phyloP scores from a whole-genome alignment of 352 stramenopile species.

The Globisporangium polare region DNA sequence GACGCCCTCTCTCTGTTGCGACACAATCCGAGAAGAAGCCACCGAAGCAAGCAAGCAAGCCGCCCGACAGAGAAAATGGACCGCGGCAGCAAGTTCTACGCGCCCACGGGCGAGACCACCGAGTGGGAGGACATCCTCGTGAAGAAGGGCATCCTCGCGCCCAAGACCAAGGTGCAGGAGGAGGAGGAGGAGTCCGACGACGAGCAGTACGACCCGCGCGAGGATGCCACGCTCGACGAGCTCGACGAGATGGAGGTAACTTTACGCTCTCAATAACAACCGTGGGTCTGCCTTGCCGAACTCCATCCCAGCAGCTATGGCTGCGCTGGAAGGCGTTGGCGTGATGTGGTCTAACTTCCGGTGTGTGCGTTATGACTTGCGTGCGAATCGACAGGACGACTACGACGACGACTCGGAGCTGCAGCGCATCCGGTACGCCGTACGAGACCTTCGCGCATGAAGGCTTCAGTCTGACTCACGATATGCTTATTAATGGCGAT shows the following conservation, averaged over 20 bases:
- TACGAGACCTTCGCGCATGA: no score
- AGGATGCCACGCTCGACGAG: constrained; percentile 81
- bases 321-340: background rate
- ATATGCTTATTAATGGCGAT: background rate
- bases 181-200: constrained; percentile 71
- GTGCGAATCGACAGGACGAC: constrained; percentile 42
- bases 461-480: no score
- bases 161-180: constrained; percentile 84
- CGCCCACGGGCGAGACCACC: constrained; percentile 84
- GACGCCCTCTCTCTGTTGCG: background rate
- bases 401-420: constrained; percentile 83
- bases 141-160: constrained; percentile 85
- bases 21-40: background rate
- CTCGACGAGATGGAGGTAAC: constrained; percentile 77
- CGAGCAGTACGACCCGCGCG: constrained; percentile 64
- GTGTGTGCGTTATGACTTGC: background rate
- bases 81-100: constrained; percentile 82
- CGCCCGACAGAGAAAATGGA: constrained; percentile 25
- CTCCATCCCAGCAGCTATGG: background rate
- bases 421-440: constrained; percentile 49
- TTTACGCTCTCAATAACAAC: background rate
- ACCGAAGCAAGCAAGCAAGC: constrained; percentile 6
- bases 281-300: background rate
- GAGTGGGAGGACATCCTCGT: constrained; percentile 90
- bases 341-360: no score